These are phyloP conservation scores for Yamadazyma endophytica DNA, from an alignment of 805 yeast species.

Conservation along the genomic window DNA sequence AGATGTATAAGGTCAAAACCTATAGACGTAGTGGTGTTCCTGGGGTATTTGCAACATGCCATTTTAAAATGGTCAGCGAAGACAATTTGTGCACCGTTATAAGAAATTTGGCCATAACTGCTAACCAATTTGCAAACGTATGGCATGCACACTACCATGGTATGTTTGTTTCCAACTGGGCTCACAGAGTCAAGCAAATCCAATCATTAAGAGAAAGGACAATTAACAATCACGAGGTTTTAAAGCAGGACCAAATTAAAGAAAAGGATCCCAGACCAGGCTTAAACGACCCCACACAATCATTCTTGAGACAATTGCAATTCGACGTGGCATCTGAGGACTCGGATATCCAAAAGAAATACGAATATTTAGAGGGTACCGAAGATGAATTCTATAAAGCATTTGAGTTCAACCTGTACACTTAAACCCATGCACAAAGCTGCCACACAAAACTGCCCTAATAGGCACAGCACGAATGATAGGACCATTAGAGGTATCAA, in stretches of 20 bases:
- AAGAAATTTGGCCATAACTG: slow-evolving; percentile 60
- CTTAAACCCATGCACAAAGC: slow-evolving; percentile 10
- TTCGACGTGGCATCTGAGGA: slow-evolving; percentile 3
- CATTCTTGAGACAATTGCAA: slow-evolving; percentile 29
- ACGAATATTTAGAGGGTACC: slow-evolving; percentile 16
- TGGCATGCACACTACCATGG: slow-evolving; percentile 58
- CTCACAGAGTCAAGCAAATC: slow-evolving; percentile 58
- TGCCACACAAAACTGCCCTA: background rate
- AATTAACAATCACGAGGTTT: slow-evolving; percentile 18
- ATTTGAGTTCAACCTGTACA: slow-evolving; percentile 30
- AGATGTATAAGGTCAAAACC: slow-evolving; percentile 57
- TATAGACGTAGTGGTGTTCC: slow-evolving; percentile 69
- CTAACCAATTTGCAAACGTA: slow-evolving; percentile 68
- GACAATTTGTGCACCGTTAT: slow-evolving; percentile 59
- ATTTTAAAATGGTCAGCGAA: slow-evolving; percentile 64
- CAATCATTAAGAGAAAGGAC: slow-evolving; percentile 24
- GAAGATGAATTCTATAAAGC: slow-evolving; percentile 19
- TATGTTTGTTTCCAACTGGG: slow-evolving; percentile 61
- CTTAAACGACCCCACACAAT: slow-evolving; percentile 21
- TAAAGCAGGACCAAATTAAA: slow-evolving; percentile 18
- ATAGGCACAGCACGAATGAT: too few relatives aligned
- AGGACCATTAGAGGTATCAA: too few relatives aligned
- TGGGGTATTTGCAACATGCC: slow-evolving; percentile 71
- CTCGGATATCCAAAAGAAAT: slow-evolving; percentile 8
- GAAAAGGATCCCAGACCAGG: slow-evolving; percentile 11